Base-by-base conservation (phyloP, 495 filamentous ascomycete species). In the Aspergillus indologenus region DNA sequence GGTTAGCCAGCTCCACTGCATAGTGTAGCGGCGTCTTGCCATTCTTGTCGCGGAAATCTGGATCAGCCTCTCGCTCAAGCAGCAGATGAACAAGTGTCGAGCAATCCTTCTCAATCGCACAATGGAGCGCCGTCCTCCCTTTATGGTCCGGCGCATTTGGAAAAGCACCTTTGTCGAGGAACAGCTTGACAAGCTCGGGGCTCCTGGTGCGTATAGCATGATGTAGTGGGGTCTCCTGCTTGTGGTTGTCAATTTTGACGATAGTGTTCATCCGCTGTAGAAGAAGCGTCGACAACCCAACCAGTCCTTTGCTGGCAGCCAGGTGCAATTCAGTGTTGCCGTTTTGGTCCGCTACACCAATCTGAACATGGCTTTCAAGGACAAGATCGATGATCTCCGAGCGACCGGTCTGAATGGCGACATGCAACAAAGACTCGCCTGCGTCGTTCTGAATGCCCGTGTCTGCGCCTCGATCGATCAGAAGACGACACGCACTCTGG, bases 261-360 rank as follows among this genome's bases (percentile, higher is more conserved):
- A 54, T 34, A n/a, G 34, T 45, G n/a, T 6, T 22, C 53, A 54
- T 45, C 20, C 19, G 53, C 34, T 20, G 8, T 2, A 54, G 5
- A 21, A 54, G 34, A 17, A 1, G 1, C 23, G 11, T 23, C 21
- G 29, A 45, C 12, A 45, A 19, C 1, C 24, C 22, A 1, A 45
- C 2, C 20, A 45, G 53, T 3, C 53, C 53, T n/a, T 45, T 2
- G 5, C 4, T 45, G 29, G 34, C 19, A 1, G 53, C 53, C 4
- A 54, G 19, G n/a, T 54, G 53, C 20, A 54, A n/a, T 20, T 24
- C 53, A 21, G 53, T 54, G 24, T 54, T 24, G 20, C 53, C 53
- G 17, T 45, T 44, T 0, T 15, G 21, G 34, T 54, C 53, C 22
- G 53, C 15, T 1, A 45, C 20, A 0, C 34, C 53, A 26, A 45